phyloP scores from a whole-genome alignment of 2,329 filamentous ascomycete genomes.

The Pyrenochaeta sp. region DNA sequence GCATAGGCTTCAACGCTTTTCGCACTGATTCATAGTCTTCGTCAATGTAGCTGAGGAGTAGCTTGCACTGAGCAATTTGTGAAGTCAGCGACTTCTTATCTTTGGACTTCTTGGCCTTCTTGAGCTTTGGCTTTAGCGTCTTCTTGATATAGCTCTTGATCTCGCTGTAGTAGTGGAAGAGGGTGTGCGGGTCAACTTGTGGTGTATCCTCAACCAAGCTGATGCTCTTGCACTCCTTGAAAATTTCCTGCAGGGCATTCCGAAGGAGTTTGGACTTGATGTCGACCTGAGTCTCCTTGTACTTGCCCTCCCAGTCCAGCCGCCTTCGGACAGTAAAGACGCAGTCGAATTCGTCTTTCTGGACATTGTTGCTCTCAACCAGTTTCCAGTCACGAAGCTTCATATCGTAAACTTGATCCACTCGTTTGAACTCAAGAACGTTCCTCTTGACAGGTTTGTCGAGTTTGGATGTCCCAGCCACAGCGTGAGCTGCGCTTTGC shows the following conservation, averaged over 20 bases:
- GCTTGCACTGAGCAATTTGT: conserved; percentile 71
- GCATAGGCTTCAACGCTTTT: conserved; percentile 79
- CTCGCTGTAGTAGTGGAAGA: conserved; percentile 75
- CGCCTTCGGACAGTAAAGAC: conserved; percentile 79
- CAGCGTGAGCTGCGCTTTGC: conserved; percentile 19
- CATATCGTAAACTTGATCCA: conserved; percentile 67
- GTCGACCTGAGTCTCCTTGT: conserved; percentile 76
- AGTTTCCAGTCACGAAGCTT: conserved; percentile 65
- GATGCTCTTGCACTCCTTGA: conserved; percentile 79
- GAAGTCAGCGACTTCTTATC: conserved; percentile 63
- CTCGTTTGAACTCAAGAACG: conserved; percentile 70
- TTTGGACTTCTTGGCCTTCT: conserved; percentile 69
- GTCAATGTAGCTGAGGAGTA: conserved; percentile 79
- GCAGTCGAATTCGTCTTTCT: conserved; percentile 76
- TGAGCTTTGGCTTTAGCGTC: conserved; percentile 66
- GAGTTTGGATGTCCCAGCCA: conserved; percentile 17
- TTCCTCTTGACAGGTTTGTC: conserved; percentile 41
- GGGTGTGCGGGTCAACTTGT: conserved; percentile 60
- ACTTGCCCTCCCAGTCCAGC: conserved; percentile 87
- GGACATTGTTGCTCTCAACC: conserved; percentile 70
- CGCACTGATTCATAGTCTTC: conserved; percentile 81
- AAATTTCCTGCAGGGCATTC: conserved; percentile 72
- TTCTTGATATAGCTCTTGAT: conserved; percentile 68
- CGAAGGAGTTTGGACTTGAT: conserved; percentile 84
- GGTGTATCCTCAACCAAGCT: conserved; percentile 83